phyloP scores from a whole-genome alignment of 192 early-diverging fungal genomes.

The Backusella circina region DNA sequence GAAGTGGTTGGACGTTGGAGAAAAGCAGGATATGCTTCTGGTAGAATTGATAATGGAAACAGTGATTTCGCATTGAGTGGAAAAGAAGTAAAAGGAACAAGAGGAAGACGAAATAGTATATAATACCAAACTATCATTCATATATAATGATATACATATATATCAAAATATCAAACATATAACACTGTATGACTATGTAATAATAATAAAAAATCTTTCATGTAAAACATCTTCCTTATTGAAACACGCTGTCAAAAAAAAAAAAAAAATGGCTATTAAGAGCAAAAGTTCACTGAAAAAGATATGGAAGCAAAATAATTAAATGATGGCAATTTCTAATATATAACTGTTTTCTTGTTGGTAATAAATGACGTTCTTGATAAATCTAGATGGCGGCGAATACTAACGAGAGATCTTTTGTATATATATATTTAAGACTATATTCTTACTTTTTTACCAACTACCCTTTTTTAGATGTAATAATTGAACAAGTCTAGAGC shows the following conservation, averaged over 20 bases:
- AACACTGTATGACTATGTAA: neutral
- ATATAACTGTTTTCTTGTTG: neutral
- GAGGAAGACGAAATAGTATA: slow-evolving; percentile 30
- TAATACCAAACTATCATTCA: slow-evolving; percentile 1
- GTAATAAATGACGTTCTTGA: neutral
- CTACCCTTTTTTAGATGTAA: neutral
- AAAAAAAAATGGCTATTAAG: too few species aligned
- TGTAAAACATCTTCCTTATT: neutral
- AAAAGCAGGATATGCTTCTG: slow-evolving; percentile 55
- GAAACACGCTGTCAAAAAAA: neutral
- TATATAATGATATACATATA: neutral
- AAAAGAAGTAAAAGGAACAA: slow-evolving; percentile 35
- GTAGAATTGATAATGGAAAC: slow-evolving; percentile 25
- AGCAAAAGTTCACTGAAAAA: neutral
- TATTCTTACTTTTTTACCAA: neutral
- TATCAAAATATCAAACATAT: neutral
- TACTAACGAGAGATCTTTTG: neutral
- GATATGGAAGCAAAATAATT: neutral
- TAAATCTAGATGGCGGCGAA: neutral
- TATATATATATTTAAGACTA: neutral
- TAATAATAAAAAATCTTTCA: neutral
- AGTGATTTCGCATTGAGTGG: slow-evolving; percentile 9
- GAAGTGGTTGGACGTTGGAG: slow-evolving; percentile 80
- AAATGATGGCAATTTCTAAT: neutral
- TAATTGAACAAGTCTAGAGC: neutral